Percentiles rank a stretch among this genome's conserved stretches.
Evolutionary conservation across 2,329 filamentous ascomycete species (phyloP).

Genomic region (Ceratocystis lukuohia): DNA sequence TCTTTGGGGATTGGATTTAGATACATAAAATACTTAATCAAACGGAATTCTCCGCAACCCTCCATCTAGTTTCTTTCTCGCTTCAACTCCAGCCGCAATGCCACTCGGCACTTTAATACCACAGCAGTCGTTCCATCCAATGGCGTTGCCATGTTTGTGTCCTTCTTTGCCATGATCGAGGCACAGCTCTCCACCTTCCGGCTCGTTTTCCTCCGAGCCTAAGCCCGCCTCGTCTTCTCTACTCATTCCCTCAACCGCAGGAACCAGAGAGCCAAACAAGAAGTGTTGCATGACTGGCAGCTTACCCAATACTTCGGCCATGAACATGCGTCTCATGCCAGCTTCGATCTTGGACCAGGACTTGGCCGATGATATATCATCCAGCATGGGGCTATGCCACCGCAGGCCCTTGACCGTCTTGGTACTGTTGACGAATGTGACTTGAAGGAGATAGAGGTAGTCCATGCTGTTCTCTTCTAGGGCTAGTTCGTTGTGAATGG

Average conservation of each 20-base stretch:
- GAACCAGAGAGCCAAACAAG: conserved; percentile 74
- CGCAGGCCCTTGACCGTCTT: conserved; percentile 89
- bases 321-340: conserved; percentile 95
- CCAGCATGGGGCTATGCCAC: conserved; percentile 97
- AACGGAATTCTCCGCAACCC: conserved; percentile 65
- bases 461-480: conserved; percentile 75
- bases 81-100: conserved; percentile 78
- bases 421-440: conserved; percentile 86
- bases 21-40: conserved; percentile 39
- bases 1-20: not conserved
- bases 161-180: conserved; percentile 39
- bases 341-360: conserved; percentile 85
- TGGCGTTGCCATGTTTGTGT: conserved; percentile 50
- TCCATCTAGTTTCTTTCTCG: conserved; percentile 57
- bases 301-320: conserved; percentile 82
- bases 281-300: conserved; percentile 98
- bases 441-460: conserved; percentile 84
- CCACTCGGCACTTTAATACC: conserved; percentile 95
- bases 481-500: conserved; percentile 75
- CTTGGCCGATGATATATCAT: conserved; percentile 86
- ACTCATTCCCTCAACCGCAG: conserved; percentile 71
- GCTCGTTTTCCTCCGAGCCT: conserved; percentile 35
- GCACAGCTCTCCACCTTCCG: conserved; percentile 40
- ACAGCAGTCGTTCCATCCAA: conserved; percentile 88
- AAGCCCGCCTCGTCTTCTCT: conserved; percentile 41